These are phyloP conservation scores for Fusarium miscanthi DNA, from an alignment of 2,329 filamentous ascomycete species.

Conservation along the genomic window DNA sequence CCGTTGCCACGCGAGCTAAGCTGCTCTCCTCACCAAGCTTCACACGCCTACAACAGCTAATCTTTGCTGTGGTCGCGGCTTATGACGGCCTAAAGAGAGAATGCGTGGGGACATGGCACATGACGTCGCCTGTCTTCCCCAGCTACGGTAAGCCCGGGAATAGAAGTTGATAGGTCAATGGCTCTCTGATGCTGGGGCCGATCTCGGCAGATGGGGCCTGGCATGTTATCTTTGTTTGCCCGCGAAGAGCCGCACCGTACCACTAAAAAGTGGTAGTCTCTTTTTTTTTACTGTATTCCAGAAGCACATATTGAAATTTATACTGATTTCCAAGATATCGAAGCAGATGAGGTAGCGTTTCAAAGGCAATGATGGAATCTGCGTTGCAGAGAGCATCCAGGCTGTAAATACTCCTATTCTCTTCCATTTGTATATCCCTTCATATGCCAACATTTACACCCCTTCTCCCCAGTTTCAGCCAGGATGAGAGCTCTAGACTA, in stretches of 20 bases:
- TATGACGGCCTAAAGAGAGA: slow-evolving; percentile 45
- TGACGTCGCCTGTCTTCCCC: slow-evolving; percentile 40
- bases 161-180: slow-evolving; percentile 41
- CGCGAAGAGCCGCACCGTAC: slow-evolving; percentile 44
- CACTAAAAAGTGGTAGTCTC: neutral
- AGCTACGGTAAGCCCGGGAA: slow-evolving; percentile 22
- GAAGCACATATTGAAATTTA: neutral
- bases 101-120: slow-evolving; percentile 34
- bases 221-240: slow-evolving; percentile 28
- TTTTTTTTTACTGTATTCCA: neutral
- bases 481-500: slow-evolving; percentile 17
- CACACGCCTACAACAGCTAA: slow-evolving; percentile 5
- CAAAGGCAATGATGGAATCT: neutral
- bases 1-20: slow-evolving; percentile 26
- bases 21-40: slow-evolving; percentile 9
- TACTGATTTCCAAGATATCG: neutral
- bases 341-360: neutral
- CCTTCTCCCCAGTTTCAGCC: neutral
- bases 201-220: slow-evolving; percentile 37
- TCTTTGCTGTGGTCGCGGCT: slow-evolving; percentile 42
- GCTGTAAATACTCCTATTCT: neutral
- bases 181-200: slow-evolving; percentile 31
- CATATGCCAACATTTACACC: neutral
- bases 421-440: too few species aligned
- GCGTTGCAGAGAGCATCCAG: neutral